These are phyloP conservation scores for Thelephora terrestris DNA, from an alignment of 1,284 basidiomycete genomes.

Conservation along the genomic window DNA sequence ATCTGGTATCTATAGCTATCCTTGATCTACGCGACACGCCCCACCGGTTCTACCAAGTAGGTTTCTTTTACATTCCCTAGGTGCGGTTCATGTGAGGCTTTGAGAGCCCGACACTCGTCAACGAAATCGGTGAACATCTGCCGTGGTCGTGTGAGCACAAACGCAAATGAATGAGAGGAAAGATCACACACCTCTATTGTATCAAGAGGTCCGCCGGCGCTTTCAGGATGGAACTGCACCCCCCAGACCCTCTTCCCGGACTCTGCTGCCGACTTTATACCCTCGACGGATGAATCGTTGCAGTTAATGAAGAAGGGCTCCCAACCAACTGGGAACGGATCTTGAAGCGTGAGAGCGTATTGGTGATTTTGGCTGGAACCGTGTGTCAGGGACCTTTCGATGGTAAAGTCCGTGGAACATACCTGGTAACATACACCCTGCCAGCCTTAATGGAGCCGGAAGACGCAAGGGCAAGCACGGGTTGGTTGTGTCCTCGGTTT, in stretches of 20 bases:
- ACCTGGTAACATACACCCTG: slow-evolving; percentile 95
- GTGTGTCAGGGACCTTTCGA: slow-evolving; percentile 1
- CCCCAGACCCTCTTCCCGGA: slow-evolving; percentile 91
- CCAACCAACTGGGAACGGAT: slow-evolving; percentile 92
- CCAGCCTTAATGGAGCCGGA: slow-evolving; percentile 91
- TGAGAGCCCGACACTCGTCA: slow-evolving; percentile 58
- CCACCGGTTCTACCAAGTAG: too few relatives aligned
- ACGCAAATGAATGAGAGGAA: background rate
- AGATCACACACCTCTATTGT: slow-evolving; percentile 68
- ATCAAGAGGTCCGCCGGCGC: slow-evolving; percentile 85
- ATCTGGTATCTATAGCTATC: too few relatives aligned
- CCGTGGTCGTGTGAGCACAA: slow-evolving; percentile 4
- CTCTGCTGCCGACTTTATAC: slow-evolving; percentile 84
- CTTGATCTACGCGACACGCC: slow-evolving; percentile 16
- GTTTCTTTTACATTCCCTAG: slow-evolving; percentile 14
- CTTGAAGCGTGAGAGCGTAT: slow-evolving; percentile 86
- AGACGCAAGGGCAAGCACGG: slow-evolving; percentile 86
- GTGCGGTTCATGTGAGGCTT: slow-evolving; percentile 22
- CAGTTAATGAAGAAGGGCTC: slow-evolving; percentile 98
- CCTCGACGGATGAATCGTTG: slow-evolving; percentile 95
- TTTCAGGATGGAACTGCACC: slow-evolving; percentile 95
- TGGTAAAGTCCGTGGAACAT: slow-evolving; percentile 16
- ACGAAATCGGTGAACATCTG: slow-evolving; percentile 93
- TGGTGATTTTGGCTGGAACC: slow-evolving; percentile 81
- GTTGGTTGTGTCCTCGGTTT: slow-evolving; percentile 99